A percentile compares a stretch with the other conserved stretches of the same genome.
Conservation (phyloP, 768 basidiomycete species). For the Pulveroboletus ravenelii region DNA sequence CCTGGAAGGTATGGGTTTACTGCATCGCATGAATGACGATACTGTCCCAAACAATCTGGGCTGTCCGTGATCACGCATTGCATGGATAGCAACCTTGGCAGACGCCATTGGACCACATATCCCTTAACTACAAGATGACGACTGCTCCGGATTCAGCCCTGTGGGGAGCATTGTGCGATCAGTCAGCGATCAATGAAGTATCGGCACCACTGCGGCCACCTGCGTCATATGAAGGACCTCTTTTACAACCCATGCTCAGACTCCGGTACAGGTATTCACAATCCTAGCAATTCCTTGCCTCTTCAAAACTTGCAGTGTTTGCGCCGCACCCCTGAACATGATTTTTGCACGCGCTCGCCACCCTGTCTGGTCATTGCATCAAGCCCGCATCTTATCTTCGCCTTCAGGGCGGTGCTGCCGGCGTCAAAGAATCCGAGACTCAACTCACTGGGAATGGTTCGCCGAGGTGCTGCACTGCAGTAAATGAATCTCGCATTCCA, state of each 20-base stretch:
- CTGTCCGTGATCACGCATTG: not conserved
- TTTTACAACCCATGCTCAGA: not conserved
- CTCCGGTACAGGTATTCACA: slow-evolving; percentile 2
- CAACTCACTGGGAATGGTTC: not conserved
- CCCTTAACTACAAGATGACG: not conserved
- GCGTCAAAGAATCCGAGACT: slow-evolving; percentile 9
- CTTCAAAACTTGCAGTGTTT: slow-evolving; percentile 17
- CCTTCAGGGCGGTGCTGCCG: slow-evolving; percentile 8
- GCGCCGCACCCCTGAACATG: not conserved
- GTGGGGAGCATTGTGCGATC: slow-evolving; percentile 1
- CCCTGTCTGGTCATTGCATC: not conserved
- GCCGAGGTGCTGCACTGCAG: not conserved
- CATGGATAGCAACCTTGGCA: not conserved
- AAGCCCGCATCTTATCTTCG: slow-evolving; percentile 6
- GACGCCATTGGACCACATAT: no score
- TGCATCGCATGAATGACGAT: slow-evolving; percentile 8
- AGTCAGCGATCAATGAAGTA: slow-evolving; percentile 11
- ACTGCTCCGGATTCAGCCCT: not conserved
- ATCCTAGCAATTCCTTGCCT: not conserved
- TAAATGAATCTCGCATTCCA: not conserved
- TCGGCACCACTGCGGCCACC: no score
- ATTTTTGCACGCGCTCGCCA: not conserved
- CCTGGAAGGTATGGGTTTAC: not conserved
- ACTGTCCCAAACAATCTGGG: not conserved
- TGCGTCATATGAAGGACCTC: no score